Base-by-base conservation (phyloP, 2,329 filamentous ascomycete genomes). In the Alternaria solani region DNA sequence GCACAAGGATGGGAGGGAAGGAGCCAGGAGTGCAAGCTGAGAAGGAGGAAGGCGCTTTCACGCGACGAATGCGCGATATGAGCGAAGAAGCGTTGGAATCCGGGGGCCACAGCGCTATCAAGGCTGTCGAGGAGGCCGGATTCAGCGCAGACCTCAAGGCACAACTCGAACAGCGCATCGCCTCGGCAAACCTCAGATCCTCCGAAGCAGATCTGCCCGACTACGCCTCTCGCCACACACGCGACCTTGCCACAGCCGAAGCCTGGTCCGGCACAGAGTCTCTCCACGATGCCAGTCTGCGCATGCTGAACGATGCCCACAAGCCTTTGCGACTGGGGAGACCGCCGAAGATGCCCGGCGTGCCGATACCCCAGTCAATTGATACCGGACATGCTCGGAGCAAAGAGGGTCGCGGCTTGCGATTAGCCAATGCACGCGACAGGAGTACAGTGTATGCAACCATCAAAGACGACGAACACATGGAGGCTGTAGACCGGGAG, bases 201-300 rank as follows among this genome's bases (percentile, higher is more conserved):
- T 84, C 86, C 2, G 79, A 87, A 67, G 80, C 79, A 5, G 78
- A 83, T 36, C 77, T 88, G 74, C 85, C 86, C 38, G 80, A 84
- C 4, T 85, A 86, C n/a, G 88, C 91, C 12, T 89, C 90, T 16
- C 84, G 85, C 67, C 90, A 89, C 12, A 91, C 90, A 2, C 85
- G 88, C 61, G 86, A 90, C 51, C 86, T 89, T 36, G 92, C 92
- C 1, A 83, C 85, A 0, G 87, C 89, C 7, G 80, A 85, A 58
- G 85, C 90, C 1, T 99, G 95, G 95, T 88, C 86, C 0, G 95
- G 94, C 2, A 83, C 86, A 12, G 95, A 98, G 79, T 83, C 82
- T 5, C 80, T 90, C 1, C 87, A 89, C 68, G 93, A 97, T 75
- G 85, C 90, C 0, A 89, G 93, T 23, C 81, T 96, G 49, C 88